Conservation (phyloP, 2,329 filamentous ascomycete species). For the Didymella pinodella region DNA sequence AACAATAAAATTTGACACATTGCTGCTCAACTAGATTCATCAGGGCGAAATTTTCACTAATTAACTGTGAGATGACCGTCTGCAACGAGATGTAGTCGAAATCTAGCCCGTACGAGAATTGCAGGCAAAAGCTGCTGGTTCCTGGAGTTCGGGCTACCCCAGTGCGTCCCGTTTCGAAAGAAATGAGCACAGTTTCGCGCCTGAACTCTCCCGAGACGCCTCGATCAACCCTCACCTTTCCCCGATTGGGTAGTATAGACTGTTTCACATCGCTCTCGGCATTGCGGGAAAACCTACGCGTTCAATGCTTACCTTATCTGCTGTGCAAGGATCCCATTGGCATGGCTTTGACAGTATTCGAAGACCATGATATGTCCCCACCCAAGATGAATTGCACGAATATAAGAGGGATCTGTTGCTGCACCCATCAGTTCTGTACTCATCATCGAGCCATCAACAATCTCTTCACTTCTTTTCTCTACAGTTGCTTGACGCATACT, state of each 20-base stretch:
- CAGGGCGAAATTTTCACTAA: constrained; percentile 11
- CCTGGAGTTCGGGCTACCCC: constrained; percentile 21
- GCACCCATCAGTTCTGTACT: constrained; percentile 17
- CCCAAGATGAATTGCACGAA: constrained; percentile 3
- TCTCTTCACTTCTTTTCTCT: constrained; percentile 20
- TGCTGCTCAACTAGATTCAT: neutral
- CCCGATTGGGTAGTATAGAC: constrained; percentile 9
- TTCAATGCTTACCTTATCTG: constrained; percentile 10
- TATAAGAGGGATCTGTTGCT: constrained; percentile 25
- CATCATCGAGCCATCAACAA: neutral
- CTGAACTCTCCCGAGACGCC: constrained; percentile 7
- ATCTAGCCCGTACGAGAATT: constrained; percentile 8
- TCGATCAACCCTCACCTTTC: constrained; percentile 21
- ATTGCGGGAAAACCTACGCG: constrained; percentile 4
- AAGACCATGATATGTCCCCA: constrained; percentile 5
- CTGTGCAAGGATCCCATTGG: constrained; percentile 7
- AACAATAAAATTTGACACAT: constrained; percentile 12
- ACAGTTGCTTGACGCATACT: constrained; percentile 34
- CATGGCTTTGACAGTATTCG: constrained; percentile 14
- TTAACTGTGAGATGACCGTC: constrained; percentile 8
- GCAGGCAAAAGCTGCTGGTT: constrained; percentile 16
- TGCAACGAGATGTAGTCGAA: constrained; percentile 20
- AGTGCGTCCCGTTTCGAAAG: constrained; percentile 29
- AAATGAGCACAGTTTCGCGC: constrained; percentile 20
- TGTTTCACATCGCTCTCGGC: constrained; percentile 22